Conservation (phyloP, 108 stramenopile genomes). For the Nitzschia sp. region DNA sequence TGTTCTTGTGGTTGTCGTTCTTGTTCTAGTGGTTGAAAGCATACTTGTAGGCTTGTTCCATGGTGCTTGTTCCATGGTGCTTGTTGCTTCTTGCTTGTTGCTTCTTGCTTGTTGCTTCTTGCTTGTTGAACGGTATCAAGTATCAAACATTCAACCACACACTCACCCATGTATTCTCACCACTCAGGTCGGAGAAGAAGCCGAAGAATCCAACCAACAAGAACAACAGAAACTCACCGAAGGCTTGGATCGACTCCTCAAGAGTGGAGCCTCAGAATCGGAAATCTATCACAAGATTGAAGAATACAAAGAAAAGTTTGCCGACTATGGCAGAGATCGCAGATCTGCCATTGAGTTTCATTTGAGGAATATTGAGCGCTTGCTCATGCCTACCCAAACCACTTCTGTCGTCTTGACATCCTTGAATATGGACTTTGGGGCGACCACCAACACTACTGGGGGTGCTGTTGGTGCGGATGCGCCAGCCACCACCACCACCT, state of each 20-base stretch:
- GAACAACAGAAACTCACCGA: slow-evolving; percentile 62
- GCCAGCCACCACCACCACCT: background rate
- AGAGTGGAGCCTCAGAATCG: slow-evolving; percentile 72
- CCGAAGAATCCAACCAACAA: slow-evolving; percentile 45
- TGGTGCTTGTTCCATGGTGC: background rate
- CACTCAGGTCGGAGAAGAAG: slow-evolving; percentile 64
- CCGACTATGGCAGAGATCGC: slow-evolving; percentile 87
- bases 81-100: background rate
- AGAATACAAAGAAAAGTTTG: slow-evolving; percentile 83
- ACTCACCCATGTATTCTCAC: background rate
- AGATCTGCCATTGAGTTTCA: slow-evolving; percentile 83
- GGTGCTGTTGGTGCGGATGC: background rate
- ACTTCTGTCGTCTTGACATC: slow-evolving; percentile 72
- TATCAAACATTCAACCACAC: too few species aligned
- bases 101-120: background rate
- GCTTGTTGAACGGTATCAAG: background rate
- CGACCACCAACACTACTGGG: background rate
- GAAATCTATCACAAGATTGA: slow-evolving; percentile 83
- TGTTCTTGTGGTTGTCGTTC: too few species aligned
- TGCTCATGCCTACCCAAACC: slow-evolving; percentile 81
- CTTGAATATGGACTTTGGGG: slow-evolving; percentile 41
- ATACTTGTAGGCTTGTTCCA: background rate
- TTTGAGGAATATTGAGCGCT: slow-evolving; percentile 61
- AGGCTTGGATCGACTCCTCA: slow-evolving; percentile 56
- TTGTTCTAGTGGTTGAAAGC: background rate